phyloP scores from a whole-genome alignment of 2,329 filamentous ascomycete species.

The Paecilomyces variotii region DNA sequence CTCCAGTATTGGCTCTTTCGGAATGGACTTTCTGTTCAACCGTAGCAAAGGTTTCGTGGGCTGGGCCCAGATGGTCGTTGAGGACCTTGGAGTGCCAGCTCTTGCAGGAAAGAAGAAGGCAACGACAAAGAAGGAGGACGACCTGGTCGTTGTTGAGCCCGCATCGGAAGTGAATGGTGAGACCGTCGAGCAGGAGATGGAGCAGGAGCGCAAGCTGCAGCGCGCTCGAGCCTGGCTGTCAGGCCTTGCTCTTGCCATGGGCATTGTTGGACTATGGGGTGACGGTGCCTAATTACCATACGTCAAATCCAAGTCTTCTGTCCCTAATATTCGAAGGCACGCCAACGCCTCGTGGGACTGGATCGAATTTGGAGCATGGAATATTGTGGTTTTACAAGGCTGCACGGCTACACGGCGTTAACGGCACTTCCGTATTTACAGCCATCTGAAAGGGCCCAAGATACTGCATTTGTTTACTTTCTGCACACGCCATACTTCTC shows the following conservation, averaged over 20 bases:
- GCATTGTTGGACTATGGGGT: conserved; percentile 42
- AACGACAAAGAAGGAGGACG: conserved; percentile 25
- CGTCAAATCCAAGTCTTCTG: not conserved
- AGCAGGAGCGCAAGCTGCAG: conserved; percentile 32
- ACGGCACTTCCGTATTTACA: not conserved
- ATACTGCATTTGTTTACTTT: not conserved
- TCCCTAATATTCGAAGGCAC: not conserved
- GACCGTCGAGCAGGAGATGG: conserved; percentile 37
- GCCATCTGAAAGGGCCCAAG: not conserved
- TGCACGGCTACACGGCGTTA: not conserved
- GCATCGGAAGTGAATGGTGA: conserved; percentile 39
- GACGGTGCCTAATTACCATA: conserved; percentile 25
- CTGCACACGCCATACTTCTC: not conserved
- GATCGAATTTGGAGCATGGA: not conserved
- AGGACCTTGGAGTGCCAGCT: conserved; percentile 33
- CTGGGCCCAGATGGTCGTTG: conserved; percentile 26
- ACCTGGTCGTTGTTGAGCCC: conserved; percentile 28
- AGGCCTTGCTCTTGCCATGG: conserved; percentile 37
- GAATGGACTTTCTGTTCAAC: conserved; percentile 66
- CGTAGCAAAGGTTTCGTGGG: conserved; percentile 47
- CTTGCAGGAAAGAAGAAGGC: conserved; percentile 9
- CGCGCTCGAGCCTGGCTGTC: conserved; percentile 29
- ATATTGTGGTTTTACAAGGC: not conserved
- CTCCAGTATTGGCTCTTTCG: conserved; percentile 35
- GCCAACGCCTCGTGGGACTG: not conserved